Base-by-base conservation (phyloP, 352 stramenopile genomes). In the Thalassiosira delicatula region DNA sequence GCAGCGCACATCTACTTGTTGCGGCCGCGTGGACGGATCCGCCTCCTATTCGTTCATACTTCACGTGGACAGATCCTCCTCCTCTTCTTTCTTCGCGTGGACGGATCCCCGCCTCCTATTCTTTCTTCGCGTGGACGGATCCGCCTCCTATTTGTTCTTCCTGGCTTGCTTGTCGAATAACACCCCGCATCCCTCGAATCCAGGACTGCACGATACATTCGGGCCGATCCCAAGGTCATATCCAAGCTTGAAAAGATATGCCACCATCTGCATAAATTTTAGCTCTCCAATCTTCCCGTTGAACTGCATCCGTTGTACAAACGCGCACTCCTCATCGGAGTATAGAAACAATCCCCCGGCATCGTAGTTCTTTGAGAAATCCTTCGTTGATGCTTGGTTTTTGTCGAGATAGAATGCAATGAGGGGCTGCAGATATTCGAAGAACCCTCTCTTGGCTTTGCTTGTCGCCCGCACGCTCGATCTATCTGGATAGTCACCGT, bases 161-260 rank as follows among this genome's bases (percentile, higher is more conserved):
- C n/a, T n/a, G n/a, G n/a, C n/a, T n/a, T n/a, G n/a, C n/a, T n/a
- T n/a, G n/a, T n/a, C n/a, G n/a, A n/a, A n/a, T n/a, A n/a, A n/a
- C n/a, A n/a, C n/a, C n/a, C 56, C 56, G 21, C 56, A 63, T 37
- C 56, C 63, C 35, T 77, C 69, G 56, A 77, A 77, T 33, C 69
- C 32, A 11, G 69, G 69, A 27, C 46, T 77, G 2, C 49, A n/a
- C 5, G 69, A 77, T 14, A 77, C 54, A 37, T 77, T 76, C 32
- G 12, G 54, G 23, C n/a, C 46, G n/a, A 74, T 33, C 2, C 49
- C 66, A 23, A 74, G 53, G 56, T 74, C 66, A 35, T 74, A 74
- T 2, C 69, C 69, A 60, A 77, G 44, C 51, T 77, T 37, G 19
- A 77, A 62, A 12, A 77, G 27, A 40, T 77, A 77, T 35, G 54